These are phyloP conservation scores for Pseudocercospora macadamiae DNA, from an alignment of 2,329 filamentous ascomycete genomes.

Conservation along the genomic window DNA sequence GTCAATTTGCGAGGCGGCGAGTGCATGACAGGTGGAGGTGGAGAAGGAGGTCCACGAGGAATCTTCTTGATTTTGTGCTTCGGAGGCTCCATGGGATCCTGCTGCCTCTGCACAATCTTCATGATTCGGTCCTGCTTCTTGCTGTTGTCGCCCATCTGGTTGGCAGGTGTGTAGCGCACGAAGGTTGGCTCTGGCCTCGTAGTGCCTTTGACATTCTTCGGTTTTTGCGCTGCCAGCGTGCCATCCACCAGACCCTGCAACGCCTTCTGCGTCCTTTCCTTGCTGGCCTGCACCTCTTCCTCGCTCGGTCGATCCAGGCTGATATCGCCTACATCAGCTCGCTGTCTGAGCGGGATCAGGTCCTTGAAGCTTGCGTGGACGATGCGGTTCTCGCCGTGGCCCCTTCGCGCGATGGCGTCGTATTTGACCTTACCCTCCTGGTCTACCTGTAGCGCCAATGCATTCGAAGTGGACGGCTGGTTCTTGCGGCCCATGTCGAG, in stretches of 20 bases:
- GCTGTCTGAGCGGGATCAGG: slow-evolving; percentile 88
- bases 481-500: slow-evolving; percentile 88
- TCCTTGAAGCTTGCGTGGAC: slow-evolving; percentile 97
- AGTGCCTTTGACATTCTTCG: slow-evolving; percentile 89
- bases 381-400: slow-evolving; percentile 80
- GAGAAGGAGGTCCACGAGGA: slow-evolving; percentile 85
- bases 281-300: slow-evolving; percentile 80
- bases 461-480: slow-evolving; percentile 70
- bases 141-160: slow-evolving; percentile 88
- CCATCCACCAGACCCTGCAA: slow-evolving; percentile 80
- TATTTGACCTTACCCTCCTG: slow-evolving; percentile 93
- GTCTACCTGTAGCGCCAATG: slow-evolving; percentile 89
- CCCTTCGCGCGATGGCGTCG: slow-evolving; percentile 88
- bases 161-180: slow-evolving; percentile 91
- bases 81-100: slow-evolving; percentile 93
- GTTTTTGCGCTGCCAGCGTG: slow-evolving; percentile 88
- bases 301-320: slow-evolving; percentile 81
- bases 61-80: slow-evolving; percentile 99
- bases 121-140: slow-evolving; percentile 94
- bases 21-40: slow-evolving; percentile 91
- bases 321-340: slow-evolving; percentile 89
- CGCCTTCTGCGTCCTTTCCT: slow-evolving; percentile 85
- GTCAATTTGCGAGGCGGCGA: slow-evolving; percentile 93
- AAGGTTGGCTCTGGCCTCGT: slow-evolving; percentile 84
- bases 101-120: slow-evolving; percentile 94